phyloP scores from a whole-genome alignment of 2,329 filamentous ascomycete species.

The Ascocoryne sarcoides region DNA sequence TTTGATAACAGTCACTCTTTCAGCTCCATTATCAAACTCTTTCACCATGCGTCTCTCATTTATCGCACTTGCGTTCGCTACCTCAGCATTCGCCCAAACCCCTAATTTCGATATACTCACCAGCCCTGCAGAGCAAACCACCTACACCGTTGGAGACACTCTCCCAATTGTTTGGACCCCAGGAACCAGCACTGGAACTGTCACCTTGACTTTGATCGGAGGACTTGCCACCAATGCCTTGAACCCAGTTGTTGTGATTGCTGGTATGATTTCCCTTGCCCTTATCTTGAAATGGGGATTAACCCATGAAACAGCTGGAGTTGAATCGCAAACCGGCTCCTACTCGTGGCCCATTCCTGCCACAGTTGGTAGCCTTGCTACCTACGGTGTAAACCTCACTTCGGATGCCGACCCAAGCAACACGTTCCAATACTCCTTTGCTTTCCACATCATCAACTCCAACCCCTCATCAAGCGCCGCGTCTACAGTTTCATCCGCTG shows the following conservation, averaged over 20 bases:
- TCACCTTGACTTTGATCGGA: conserved; percentile 4
- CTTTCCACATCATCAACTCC: conserved; percentile 6
- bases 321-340: not conserved
- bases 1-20: not conserved
- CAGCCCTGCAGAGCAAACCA: not conserved
- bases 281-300: too few species aligned
- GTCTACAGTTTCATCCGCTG: not conserved
- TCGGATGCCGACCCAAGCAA: not conserved
- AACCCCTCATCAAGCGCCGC: not conserved
- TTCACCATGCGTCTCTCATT: not conserved
- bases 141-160: not conserved
- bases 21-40: not conserved
- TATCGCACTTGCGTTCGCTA: not conserved
- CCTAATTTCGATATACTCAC: conserved; percentile 3
- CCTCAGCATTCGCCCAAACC: not conserved
- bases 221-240: conserved; percentile 1
- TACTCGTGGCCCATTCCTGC: conserved; percentile 5
- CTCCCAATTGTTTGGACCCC: conserved; percentile 5
- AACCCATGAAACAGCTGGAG: conserved; percentile 1
- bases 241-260: not conserved
- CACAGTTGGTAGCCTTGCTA: conserved; percentile 1
- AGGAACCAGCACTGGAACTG: conserved; percentile 1
- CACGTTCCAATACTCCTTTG: conserved; percentile 5
- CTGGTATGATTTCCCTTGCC: too few species aligned
- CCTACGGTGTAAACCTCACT: conserved; percentile 6